Evolutionary conservation across 345 rosid species (phyloP).

Genomic region (Murraya paniculata): DNA sequence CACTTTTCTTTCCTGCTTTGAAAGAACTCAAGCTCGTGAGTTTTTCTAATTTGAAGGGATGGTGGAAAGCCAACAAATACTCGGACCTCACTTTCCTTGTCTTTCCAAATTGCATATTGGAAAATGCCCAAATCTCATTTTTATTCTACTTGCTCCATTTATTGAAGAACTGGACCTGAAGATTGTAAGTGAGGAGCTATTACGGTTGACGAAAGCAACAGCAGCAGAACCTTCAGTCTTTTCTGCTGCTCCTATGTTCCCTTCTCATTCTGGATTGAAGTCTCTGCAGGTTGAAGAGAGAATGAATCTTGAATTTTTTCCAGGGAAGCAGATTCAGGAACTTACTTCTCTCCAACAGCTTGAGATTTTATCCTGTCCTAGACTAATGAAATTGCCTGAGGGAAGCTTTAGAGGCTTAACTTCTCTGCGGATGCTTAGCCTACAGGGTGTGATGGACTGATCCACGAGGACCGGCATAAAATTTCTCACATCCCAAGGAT

Average conservation of each 20-base stretch:
- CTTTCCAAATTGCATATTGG: background rate
- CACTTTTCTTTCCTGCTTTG: slow-evolving; percentile 8
- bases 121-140: slow-evolving; percentile 11
- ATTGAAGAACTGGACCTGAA: slow-evolving; percentile 9
- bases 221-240: background rate
- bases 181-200: background rate
- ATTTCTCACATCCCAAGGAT: too few species aligned
- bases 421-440: background rate
- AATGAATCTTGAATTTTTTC: background rate
- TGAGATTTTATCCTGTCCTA: background rate
- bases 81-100: background rate
- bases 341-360: background rate
- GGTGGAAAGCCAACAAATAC: background rate
- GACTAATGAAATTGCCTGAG: background rate
- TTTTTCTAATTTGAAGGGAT: slow-evolving; percentile 13
- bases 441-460: background rate
- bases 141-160: background rate
- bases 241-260: background rate
- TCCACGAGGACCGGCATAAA: too few species aligned
- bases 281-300: background rate
- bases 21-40: background rate
- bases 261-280: slow-evolving; percentile 2
- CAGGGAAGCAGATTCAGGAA: background rate
- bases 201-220: background rate
- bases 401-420: background rate